phyloP scores from a whole-genome alignment of 2,329 filamentous ascomycete genomes.

The Taxawa tesnikishii region DNA sequence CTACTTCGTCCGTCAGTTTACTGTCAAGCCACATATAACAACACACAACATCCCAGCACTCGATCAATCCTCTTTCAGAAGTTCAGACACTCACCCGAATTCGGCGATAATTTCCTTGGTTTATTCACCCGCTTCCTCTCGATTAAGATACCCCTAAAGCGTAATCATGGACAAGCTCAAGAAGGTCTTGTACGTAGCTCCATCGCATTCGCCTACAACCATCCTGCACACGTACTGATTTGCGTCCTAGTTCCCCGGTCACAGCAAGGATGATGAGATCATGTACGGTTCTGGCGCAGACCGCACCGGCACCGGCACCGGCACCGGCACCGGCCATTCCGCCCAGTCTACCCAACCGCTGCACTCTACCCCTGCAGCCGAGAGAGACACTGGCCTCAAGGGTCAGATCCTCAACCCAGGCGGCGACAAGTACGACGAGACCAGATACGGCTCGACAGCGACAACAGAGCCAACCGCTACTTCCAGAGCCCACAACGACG shows the following conservation, averaged over 20 bases:
- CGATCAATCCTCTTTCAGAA: too few relatives aligned
- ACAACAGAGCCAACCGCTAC: not conserved
- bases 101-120: too few relatives aligned
- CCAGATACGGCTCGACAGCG: constrained; percentile 7
- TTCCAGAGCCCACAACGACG: not conserved
- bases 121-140: too few relatives aligned
- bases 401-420: constrained; percentile 9
- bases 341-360: not conserved
- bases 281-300: too few relatives aligned
- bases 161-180: constrained; percentile 31
- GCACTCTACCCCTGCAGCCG: constrained; percentile 1
- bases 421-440: constrained; percentile 9
- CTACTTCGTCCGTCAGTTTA: too few relatives aligned
- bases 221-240: too few relatives aligned
- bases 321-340: constrained; percentile 11
- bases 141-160: not conserved
- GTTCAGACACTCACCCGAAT: too few relatives aligned
- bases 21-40: too few relatives aligned
- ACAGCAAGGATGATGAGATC: constrained; percentile 22
- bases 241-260: constrained; percentile 17
- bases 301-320: constrained; percentile 12
- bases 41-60: too few relatives aligned
- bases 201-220: too few relatives aligned
- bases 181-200: constrained; percentile 25
- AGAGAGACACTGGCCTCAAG: constrained; percentile 2